phyloP scores from a whole-genome alignment of 805 yeast genomes.

The Sugiyamaella floridensis region DNA sequence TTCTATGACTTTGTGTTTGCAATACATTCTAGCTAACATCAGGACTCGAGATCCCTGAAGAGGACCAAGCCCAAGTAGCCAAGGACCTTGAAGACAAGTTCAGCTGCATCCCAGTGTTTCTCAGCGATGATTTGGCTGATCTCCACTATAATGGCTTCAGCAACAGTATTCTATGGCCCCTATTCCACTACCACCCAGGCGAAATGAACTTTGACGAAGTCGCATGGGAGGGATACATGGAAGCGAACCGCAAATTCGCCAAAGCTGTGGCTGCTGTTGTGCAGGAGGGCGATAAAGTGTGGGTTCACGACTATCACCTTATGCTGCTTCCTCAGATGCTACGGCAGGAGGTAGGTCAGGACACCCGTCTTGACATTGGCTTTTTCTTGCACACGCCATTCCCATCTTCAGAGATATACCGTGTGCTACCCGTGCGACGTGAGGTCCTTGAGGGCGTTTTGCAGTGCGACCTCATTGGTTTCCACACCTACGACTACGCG shows the following conservation, averaged over 20 bases:
- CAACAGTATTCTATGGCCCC: conserved; percentile 94
- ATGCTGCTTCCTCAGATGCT: conserved; percentile 91
- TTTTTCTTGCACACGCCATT: conserved; percentile 96
- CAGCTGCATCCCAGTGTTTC: conserved; percentile 83
- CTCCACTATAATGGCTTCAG: conserved; percentile 94
- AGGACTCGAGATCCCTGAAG: conserved; percentile 65
- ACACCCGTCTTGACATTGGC: conserved; percentile 51
- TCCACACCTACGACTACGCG: conserved; percentile 98
- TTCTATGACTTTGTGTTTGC: background rate
- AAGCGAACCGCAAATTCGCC: conserved; percentile 83
- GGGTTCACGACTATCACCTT: conserved; percentile 98
- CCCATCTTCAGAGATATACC: conserved; percentile 93
- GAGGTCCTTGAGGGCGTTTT: conserved; percentile 88
- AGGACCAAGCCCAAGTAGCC: conserved; percentile 62
- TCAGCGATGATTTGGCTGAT: conserved; percentile 86
- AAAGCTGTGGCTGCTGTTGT: conserved; percentile 60
- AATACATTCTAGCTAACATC: background rate
- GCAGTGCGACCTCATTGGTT: conserved; percentile 91
- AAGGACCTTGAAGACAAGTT: conserved; percentile 67
- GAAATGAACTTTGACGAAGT: conserved; percentile 96
- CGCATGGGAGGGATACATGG: conserved; percentile 97
- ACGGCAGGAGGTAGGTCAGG: conserved; percentile 44
- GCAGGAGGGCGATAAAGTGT: conserved; percentile 77
- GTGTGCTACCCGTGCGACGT: conserved; percentile 90
- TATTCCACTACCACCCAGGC: conserved; percentile 98